These are phyloP conservation scores for Acidiella bohemica DNA, from an alignment of 495 filamentous ascomycete genomes.

Conservation along the genomic window DNA sequence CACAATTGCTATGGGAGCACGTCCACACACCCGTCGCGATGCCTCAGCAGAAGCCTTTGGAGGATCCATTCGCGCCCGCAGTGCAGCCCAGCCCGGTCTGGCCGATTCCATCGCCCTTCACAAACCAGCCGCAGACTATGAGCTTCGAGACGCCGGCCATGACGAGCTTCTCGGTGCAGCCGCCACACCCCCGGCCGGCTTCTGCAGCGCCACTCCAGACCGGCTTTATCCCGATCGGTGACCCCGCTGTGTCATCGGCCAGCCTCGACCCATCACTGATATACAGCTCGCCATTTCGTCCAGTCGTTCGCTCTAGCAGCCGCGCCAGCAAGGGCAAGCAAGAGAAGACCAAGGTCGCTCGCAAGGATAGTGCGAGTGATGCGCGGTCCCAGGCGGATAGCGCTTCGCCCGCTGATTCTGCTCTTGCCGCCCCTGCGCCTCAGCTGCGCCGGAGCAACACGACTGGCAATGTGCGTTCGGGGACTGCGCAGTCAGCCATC, in stretches of 20 bases:
- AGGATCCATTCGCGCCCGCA: constrained; percentile 26
- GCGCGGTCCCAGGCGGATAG: not conserved
- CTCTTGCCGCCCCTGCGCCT: constrained; percentile 8
- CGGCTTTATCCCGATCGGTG: not conserved
- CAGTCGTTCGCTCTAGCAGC: constrained; percentile 1
- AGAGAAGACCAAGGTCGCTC: not conserved
- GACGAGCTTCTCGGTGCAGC: constrained; percentile 16
- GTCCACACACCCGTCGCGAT: constrained; percentile 23
- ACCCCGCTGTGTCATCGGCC: not conserved
- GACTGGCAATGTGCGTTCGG: constrained; percentile 21
- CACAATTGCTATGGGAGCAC: constrained; percentile 65
- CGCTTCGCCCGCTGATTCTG: constrained; percentile 10
- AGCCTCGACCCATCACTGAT: constrained; percentile 17
- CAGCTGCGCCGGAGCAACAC: constrained; percentile 27
- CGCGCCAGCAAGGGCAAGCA: not conserved
- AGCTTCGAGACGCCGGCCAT: constrained; percentile 16
- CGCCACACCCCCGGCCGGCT: constrained; percentile 2
- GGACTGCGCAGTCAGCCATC: constrained; percentile 9
- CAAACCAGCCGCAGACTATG: constrained; percentile 7
- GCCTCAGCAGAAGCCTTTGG: constrained; percentile 9
- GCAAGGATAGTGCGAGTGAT: constrained; percentile 2
- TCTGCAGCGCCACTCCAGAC: not conserved
- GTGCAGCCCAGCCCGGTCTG: constrained; percentile 16
- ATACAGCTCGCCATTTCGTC: constrained; percentile 15
- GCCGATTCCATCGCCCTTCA: not conserved